A percentile compares a stretch with the other conserved stretches of the same genome.
phyloP scores from a whole-genome alignment of 805 yeast species.

The Helenozyma baotianmanensis region DNA sequence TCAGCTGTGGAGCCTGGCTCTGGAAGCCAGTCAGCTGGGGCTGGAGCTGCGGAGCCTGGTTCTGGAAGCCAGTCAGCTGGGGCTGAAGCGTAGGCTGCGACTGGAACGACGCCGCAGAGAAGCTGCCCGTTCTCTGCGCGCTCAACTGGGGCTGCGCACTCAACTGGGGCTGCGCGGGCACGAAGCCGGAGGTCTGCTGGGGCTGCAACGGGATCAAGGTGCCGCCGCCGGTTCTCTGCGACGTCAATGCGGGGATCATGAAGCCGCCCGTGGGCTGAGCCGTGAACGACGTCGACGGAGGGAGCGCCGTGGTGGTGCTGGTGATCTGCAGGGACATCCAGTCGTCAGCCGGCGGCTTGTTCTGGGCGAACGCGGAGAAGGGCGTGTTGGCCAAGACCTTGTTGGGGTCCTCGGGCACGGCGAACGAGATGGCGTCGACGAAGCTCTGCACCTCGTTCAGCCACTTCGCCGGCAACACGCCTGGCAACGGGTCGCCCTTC shows the following conservation, averaged over 20 bases:
- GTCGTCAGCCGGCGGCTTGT: constrained; percentile 15
- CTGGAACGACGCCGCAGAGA: constrained; percentile 12
- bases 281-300: constrained; percentile 28
- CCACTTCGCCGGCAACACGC: constrained; percentile 63
- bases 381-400: constrained; percentile 42
- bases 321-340: constrained; percentile 12
- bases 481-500: constrained; percentile 76
- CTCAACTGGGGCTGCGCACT: constrained; percentile 23
- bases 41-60: too few species aligned
- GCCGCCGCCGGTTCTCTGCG: constrained; percentile 45
- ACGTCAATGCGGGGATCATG: constrained; percentile 19
- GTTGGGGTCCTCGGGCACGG: constrained; percentile 57
- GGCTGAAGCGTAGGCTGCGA: constrained; percentile 1
- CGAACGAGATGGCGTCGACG: constrained; percentile 82
- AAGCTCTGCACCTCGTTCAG: constrained; percentile 82
- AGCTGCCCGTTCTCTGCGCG: constrained; percentile 15
- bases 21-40: too few species aligned
- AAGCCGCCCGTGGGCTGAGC: constrained; percentile 25
- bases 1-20: neutral
- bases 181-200: constrained; percentile 66
- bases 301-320: constrained; percentile 6
- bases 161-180: constrained; percentile 29
- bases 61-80: too few species aligned
- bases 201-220: constrained; percentile 47
- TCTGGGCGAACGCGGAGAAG: constrained; percentile 27